These are phyloP conservation scores for Aspergillus pseudotamarii DNA, from an alignment of 2,329 filamentous ascomycete species.

Conservation along the genomic window DNA sequence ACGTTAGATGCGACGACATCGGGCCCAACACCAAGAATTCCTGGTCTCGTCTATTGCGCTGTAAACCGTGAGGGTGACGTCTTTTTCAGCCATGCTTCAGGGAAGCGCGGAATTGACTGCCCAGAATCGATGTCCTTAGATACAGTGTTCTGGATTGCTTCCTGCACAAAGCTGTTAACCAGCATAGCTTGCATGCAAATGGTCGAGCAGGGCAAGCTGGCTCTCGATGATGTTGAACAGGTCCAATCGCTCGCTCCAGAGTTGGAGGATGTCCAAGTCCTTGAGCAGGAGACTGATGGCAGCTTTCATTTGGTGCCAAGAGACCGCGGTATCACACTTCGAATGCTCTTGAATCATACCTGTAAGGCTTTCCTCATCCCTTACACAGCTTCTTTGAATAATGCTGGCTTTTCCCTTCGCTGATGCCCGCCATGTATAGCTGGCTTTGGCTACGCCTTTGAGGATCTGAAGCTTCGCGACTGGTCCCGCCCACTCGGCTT, in stretches of 20 bases:
- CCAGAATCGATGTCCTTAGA: slow-evolving; percentile 61
- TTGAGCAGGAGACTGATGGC: slow-evolving; percentile 26
- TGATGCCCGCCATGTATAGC: slow-evolving; percentile 35
- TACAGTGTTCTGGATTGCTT: slow-evolving; percentile 62
- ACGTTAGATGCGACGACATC: neutral
- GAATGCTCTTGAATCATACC: slow-evolving; percentile 60
- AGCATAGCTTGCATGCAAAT: slow-evolving; percentile 53
- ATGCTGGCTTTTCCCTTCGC: neutral
- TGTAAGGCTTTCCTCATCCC: slow-evolving; percentile 17
- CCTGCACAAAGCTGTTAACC: slow-evolving; percentile 52
- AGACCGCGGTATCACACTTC: slow-evolving; percentile 55
- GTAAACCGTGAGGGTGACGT: neutral
- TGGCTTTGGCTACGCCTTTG: slow-evolving; percentile 62
- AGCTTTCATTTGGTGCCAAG: slow-evolving; percentile 45
- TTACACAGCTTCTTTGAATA: neutral
- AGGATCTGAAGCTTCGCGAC: slow-evolving; percentile 53
- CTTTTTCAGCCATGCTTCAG: neutral
- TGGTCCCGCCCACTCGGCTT: slow-evolving; percentile 54
- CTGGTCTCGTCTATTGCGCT: neutral
- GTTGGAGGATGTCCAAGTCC: slow-evolving; percentile 45
- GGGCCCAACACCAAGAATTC: neutral
- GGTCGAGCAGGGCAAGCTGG: slow-evolving; percentile 46
- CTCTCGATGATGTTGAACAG: slow-evolving; percentile 45
- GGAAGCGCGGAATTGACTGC: neutral
- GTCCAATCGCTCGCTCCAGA: slow-evolving; percentile 48